Evolutionary conservation across 768 basidiomycete species (phyloP), one percentile per base, ranked within the genome.

Genomic region (Suillus discolor): DNA sequence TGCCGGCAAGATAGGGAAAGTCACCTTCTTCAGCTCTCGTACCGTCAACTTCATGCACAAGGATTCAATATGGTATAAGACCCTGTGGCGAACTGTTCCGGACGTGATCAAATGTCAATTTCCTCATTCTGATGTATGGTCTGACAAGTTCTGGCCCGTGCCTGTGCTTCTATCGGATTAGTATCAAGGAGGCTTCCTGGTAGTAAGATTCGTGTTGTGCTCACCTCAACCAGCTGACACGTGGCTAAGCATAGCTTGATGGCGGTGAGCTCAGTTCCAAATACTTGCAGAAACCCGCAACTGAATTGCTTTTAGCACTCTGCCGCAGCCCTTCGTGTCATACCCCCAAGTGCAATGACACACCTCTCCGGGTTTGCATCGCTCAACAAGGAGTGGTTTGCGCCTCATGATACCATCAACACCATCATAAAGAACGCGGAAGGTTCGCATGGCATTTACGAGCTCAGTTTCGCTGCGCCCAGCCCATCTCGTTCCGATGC

Each of bases 181-280:
- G 87, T 89, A 90, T 71, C 90, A 91, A 79, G 91, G 91, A 45
- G 93, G 92, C 41, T 94, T 94, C 79, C 71, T 94, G 79, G n/a
- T n/a, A n/a, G 89, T 93, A 70, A 79, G 90, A 74, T 25, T 54
- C 12, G 28, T 15, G 41, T 74, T 25, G 2, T 13, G 51, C 23
- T 7, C 42, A 49, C 34, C 45, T 65, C 44, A 59, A 38, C n/a
- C 54, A 18, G 68, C 36, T 31, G 25, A 62, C 28, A 63, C 39
- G n/a, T 67, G 38, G 23, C 60, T 34, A 60, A 2, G 11, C 70
- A 39, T 73, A 94, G 84, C 86, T 93, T 12, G 92, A 94, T 71
- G 88, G 89, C 18, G 93, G 91, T 65, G 92, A 93, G 36, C 88
- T 90, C 77, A 70, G 87, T 82, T 41, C 34, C 51, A 44, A 13